Percentiles rank a stretch among this genome's conserved stretches.
phyloP scores from a whole-genome alignment of 768 basidiomycete genomes.

The Suillus subalutaceus region DNA sequence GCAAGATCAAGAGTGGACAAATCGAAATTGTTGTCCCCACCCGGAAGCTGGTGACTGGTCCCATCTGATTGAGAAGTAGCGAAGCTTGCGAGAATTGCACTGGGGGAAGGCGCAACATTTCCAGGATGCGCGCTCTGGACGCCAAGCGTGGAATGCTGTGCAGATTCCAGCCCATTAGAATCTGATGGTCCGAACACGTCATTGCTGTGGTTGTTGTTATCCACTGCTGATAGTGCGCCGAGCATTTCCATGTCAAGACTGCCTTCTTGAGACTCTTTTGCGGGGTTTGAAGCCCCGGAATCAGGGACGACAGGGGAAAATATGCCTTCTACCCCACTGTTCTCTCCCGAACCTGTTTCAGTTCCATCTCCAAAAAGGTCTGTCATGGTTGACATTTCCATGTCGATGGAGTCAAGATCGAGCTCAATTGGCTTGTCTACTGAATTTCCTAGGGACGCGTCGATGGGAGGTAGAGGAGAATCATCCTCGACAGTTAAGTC shows the following conservation, averaged over 20 bases:
- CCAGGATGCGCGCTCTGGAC: slow-evolving; percentile 19
- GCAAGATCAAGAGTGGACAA: slow-evolving; percentile 50
- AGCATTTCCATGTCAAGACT: slow-evolving; percentile 40
- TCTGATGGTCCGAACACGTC: slow-evolving; percentile 26
- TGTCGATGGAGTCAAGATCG: slow-evolving; percentile 69
- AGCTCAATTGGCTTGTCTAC: slow-evolving; percentile 84
- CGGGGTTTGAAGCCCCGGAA: slow-evolving; percentile 20
- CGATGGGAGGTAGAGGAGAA: slow-evolving; percentile 29
- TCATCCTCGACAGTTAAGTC: slow-evolving; percentile 57
- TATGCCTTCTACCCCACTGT: slow-evolving; percentile 46
- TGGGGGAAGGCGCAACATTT: slow-evolving; percentile 41
- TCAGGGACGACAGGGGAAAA: slow-evolving; percentile 51
- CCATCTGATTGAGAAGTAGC: slow-evolving; percentile 33
- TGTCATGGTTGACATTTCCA: slow-evolving; percentile 54
- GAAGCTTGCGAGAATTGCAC: slow-evolving; percentile 48
- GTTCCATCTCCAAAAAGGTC: slow-evolving; percentile 58
- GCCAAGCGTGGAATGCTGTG: slow-evolving; percentile 34
- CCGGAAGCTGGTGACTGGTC: slow-evolving; percentile 17
- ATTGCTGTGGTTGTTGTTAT: slow-evolving; percentile 18
- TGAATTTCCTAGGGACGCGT: slow-evolving; percentile 54
- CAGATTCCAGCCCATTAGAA: slow-evolving; percentile 15
- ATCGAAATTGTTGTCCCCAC: slow-evolving; percentile 45
- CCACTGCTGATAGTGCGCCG: slow-evolving; percentile 32
- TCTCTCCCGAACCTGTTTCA: slow-evolving; percentile 38
- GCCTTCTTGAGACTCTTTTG: slow-evolving; percentile 22